Evolutionary conservation across 2,329 filamentous ascomycete genomes (phyloP), one percentile per base, ranked within the genome.

Genomic region (Escovopsis weberi): DNA sequence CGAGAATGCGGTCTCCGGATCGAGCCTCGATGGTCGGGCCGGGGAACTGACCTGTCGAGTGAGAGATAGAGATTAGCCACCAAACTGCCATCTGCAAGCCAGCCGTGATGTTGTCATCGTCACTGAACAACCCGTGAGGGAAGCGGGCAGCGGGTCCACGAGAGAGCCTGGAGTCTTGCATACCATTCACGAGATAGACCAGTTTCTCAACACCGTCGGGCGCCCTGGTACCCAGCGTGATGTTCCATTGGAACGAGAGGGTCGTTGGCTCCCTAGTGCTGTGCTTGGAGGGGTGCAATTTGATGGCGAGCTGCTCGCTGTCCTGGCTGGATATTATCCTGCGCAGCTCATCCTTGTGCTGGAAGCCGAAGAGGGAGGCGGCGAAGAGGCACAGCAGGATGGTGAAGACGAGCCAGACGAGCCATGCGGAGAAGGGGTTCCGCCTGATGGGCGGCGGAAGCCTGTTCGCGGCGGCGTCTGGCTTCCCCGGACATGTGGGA

Each of bases 11-110:
- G 51, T 88, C 82, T 18, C 81, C 81, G 47, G 81, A 76, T 48
- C 80, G 82, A 43, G 76, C 73, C 49, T 82, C 73, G 43, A 88
- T 74, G 34, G 79, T 62, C 12, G 82, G 82, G 2, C 82, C 70
- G 0, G 83, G 83, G 61, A 84, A 85, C 53, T 78, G 64, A 18
- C 58, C 59, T 54, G 18, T 23, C 2, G n/a, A 5, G 7, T 10
- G 18, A 19, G 18, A 19, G 23, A 23, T 23, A 23, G 23, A 23
- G 23, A 23, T 23, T 23, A 23, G 23, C 23, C 23, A 23, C 23
- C 23, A 23, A 23, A 23, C 23, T 23, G 23, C 23, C 23, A 23
- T 23, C 23, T 23, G 23, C 4, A 23, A 23, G 23, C 23, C 23
- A 23, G 23, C 23, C 23, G 23, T 23, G 23, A 23, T 23, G 23